phyloP scores from a whole-genome alignment of 345 rosid species.

The Aquilaria yunnanensis region DNA sequence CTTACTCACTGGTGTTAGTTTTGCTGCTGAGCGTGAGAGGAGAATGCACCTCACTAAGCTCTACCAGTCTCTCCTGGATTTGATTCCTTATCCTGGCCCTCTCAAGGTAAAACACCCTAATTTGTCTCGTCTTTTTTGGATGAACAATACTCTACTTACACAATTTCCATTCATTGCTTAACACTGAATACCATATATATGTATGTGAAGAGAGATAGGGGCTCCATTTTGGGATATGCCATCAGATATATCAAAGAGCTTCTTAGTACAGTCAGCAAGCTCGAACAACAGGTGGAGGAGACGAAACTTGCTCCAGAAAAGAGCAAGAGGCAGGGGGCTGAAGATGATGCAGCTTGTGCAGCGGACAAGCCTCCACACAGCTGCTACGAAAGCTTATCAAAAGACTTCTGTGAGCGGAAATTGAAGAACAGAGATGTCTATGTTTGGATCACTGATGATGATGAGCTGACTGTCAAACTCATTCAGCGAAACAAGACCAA shows the following conservation, averaged over 20 bases:
- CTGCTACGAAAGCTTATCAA: conserved; percentile 34
- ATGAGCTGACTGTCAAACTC: conserved; percentile 68
- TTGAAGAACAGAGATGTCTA: conserved; percentile 70
- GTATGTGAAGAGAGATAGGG: conserved; percentile 45
- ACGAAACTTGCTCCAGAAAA: conserved; percentile 45
- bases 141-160: too few species aligned
- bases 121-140: background rate
- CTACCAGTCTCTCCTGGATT: conserved; percentile 35
- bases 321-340: conserved; percentile 35
- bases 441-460: conserved; percentile 66
- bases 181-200: too few species aligned
- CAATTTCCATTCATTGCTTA: background rate
- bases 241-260: conserved; percentile 71
- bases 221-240: conserved; percentile 71
- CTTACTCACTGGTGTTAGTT: background rate
- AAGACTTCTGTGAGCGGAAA: conserved; percentile 81
- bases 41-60: conserved; percentile 55
- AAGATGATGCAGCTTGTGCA: conserved; percentile 38
- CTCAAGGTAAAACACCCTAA: conserved; percentile 38
- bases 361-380: conserved; percentile 28
- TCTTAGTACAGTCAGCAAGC: conserved; percentile 45
- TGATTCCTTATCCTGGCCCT: conserved; percentile 47
- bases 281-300: conserved; percentile 58
- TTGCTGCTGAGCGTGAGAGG: conserved; percentile 54
- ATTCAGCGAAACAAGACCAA: conserved; percentile 68